Percentiles rank a stretch among this genome's conserved stretches.
Conservation (phyloP, 768 basidiomycete genomes). For the Rhodotorula kratochvilovae region DNA sequence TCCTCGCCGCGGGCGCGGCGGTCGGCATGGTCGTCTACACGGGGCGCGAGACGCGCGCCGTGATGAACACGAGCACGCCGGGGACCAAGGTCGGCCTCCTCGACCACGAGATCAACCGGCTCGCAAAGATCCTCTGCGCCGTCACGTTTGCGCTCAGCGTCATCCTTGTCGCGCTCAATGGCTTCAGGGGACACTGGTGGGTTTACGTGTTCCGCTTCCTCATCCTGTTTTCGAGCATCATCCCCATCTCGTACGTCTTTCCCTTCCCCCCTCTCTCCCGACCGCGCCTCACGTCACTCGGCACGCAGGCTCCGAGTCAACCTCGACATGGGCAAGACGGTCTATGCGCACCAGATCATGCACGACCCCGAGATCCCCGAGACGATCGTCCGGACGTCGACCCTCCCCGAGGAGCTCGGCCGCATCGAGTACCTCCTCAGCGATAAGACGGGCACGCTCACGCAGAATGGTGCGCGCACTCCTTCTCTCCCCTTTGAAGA, state of each 20-base stretch:
- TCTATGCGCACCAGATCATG: conserved; percentile 94
- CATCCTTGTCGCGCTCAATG: conserved; percentile 87
- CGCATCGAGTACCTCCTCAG: conserved; percentile 91
- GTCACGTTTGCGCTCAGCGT: conserved; percentile 90
- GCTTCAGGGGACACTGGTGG: conserved; percentile 92
- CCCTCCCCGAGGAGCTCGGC: conserved; percentile 91
- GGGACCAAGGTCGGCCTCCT: conserved; percentile 87
- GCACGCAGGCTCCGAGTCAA: conserved; percentile 83
- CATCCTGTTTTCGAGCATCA: conserved; percentile 97
- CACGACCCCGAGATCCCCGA: conserved; percentile 84
- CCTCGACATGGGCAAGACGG: conserved; percentile 98
- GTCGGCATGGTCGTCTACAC: conserved; percentile 93
- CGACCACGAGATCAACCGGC: conserved; percentile 88
- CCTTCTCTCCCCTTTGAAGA: neutral
- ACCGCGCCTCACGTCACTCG: neutral
- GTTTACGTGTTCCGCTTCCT: conserved; percentile 94
- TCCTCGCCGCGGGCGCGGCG: conserved; percentile 87
- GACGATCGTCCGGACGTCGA: conserved; percentile 95
- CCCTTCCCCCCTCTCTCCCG: neutral
- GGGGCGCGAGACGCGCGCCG: conserved; percentile 87
- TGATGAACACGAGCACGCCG: conserved; percentile 98
- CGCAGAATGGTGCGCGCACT: conserved; percentile 88
- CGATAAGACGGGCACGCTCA: conserved; percentile 96
- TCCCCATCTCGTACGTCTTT: conserved; percentile 81
- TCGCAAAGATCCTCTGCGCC: conserved; percentile 94